Percentiles rank a stretch among this genome's conserved stretches.
Evolutionary conservation across 257 asterid genomes (phyloP).

Genomic region (Solanum microdontum): DNA sequence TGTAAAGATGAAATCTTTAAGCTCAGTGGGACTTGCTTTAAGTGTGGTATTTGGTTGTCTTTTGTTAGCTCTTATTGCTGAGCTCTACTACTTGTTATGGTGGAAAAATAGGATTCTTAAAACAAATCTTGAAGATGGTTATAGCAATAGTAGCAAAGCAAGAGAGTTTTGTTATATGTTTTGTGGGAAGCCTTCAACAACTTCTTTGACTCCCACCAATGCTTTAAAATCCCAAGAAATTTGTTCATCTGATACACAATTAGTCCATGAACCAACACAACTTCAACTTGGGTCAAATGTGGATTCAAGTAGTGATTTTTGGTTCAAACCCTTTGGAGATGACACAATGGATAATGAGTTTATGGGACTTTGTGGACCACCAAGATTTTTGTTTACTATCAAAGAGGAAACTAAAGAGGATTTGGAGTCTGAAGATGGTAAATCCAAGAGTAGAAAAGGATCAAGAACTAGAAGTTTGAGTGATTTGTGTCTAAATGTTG

Average conservation of each 20-base stretch:
- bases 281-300: neutral
- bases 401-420: slow-evolving; percentile 68
- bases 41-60: slow-evolving; percentile 60
- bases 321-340: slow-evolving; percentile 22
- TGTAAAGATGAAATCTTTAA: slow-evolving; percentile 43
- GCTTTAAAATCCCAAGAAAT: slow-evolving; percentile 13
- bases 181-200: slow-evolving; percentile 28
- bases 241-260: slow-evolving; percentile 21
- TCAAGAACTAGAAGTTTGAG: slow-evolving; percentile 36
- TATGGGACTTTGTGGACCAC: slow-evolving; percentile 20
- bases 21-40: slow-evolving; percentile 47
- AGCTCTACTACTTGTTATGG: slow-evolving; percentile 60
- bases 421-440: slow-evolving; percentile 60
- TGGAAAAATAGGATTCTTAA: slow-evolving; percentile 38
- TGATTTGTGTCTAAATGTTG: slow-evolving; percentile 34
- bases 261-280: slow-evolving; percentile 38
- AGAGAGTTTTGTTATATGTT: slow-evolving; percentile 13
- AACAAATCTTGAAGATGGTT: slow-evolving; percentile 22
- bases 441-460: slow-evolving; percentile 23
- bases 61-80: slow-evolving; percentile 44
- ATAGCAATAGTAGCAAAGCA: slow-evolving; percentile 3
- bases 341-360: slow-evolving; percentile 14
- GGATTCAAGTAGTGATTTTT: slow-evolving; percentile 19
- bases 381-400: slow-evolving; percentile 62
- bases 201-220: slow-evolving; percentile 3